Conservation (phyloP, 2,329 filamentous ascomycete species). For the Penicillium sp. region DNA sequence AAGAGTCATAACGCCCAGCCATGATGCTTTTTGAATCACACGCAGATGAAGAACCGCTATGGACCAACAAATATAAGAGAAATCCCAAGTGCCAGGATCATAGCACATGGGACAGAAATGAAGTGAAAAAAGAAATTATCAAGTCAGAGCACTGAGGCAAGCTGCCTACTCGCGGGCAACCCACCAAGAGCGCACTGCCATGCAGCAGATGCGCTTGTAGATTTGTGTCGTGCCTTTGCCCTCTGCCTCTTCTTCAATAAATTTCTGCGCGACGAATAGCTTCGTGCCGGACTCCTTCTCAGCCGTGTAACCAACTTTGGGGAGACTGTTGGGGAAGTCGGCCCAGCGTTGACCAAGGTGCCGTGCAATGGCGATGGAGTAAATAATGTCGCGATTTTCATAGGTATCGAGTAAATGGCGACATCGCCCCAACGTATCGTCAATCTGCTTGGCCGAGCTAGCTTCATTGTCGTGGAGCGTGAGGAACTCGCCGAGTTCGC, state of each 20-base stretch:
- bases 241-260: constrained; percentile 65
- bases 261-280: constrained; percentile 68
- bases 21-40: constrained; percentile 24
- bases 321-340: constrained; percentile 57
- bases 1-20: constrained; percentile 17
- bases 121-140: no score
- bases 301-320: constrained; percentile 60
- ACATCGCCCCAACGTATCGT: constrained; percentile 65
- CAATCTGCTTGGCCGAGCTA: constrained; percentile 57
- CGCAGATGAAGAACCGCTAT: no score
- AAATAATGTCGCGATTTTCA: constrained; percentile 90
- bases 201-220: constrained; percentile 67
- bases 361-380: constrained; percentile 82
- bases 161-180: constrained; percentile 36
- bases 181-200: constrained; percentile 62
- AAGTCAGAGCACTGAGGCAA: neutral
- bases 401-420: constrained; percentile 73
- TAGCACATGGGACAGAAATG: no score
- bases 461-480: constrained; percentile 63
- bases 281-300: constrained; percentile 68
- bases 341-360: constrained; percentile 69
- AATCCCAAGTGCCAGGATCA: no score
- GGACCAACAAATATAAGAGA: no score
- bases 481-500: constrained; percentile 71
- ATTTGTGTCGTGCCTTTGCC: constrained; percentile 74